Base-by-base conservation (phyloP, 345 rosid species). In the Cochlearia excelsa region DNA sequence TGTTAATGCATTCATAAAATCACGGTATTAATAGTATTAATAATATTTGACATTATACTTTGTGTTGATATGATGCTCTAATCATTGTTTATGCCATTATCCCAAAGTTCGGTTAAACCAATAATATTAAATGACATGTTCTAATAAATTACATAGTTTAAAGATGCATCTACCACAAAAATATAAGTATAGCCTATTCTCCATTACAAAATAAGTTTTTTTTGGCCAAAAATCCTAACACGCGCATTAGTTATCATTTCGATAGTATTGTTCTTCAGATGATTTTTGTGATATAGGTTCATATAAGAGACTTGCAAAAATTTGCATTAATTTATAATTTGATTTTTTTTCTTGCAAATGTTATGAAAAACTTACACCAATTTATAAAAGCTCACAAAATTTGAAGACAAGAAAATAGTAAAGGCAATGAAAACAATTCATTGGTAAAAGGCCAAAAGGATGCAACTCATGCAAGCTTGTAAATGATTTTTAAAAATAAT, bases 401-500 rank as follows among this genome's bases (percentile, higher is more conserved):
- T 3, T 52, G 16, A 51, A 45, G 46, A 51, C 42, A 59, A 44
- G 9, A 67, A 3, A 38, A 57, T 35, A 60, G 46, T 46, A 53
- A 53, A 68, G 37, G 61, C 51, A 51, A 54, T 37, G 66, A 39
- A 49, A 54, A 30, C 50, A 30, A 40, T 23, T 5, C 1, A 30
- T 58, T 58, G 39, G 60, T 61, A 31, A 61, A 54, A 61, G 23
- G 49, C 61, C 57, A 64, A 52, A 57, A 38, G 33, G 40, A 57
- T 45, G 60, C 47, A 70, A 70, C 23, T 57, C 63, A 57, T 45
- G 60, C 47, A 70, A 70, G 27, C 59, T 66, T 61, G 56, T 76
- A 71, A n/a, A 9, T 3, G 4, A 34, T 34, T 34, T 34, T 34
- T 3, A 34, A 0, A 3, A 34, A 34, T 9, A 11, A 7, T 29